Base-by-base conservation (phyloP, 805 yeast species). In the Ogataea neopini region DNA sequence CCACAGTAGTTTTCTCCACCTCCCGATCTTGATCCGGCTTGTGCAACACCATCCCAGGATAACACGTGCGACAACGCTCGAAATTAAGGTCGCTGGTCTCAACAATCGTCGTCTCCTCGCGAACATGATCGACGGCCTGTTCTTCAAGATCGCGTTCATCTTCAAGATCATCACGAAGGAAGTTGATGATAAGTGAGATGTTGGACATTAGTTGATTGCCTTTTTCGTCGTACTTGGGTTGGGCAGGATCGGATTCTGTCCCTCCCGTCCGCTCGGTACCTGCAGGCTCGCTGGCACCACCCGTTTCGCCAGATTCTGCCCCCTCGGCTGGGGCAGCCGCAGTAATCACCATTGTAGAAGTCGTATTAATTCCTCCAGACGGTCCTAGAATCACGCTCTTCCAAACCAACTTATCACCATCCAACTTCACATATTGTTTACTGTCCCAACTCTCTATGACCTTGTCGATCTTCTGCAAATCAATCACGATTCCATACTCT, bases 331-430 rank as follows among this genome's bases (percentile, higher is more conserved):
- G 3, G 15, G 34, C 34, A 30, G 34, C 34, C 34, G 34, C 45
- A 0, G 71, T 67, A 6, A 63, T 41, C 30, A 67, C 69, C 67
- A 61, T 62, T 1, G 77, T 71, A 1, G 80, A 74, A 0, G 80
- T 81, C 0, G 85, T 79, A 57, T 86, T 85, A 29, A 88, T 83
- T 11, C 96, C 96, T 18, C 94, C 89, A 0, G 91, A 84, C 0
- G 94, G 92, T 0, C 96, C 96, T 57, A 81, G 76, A n/a, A 87
- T 76, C 66, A 87, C 75, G 1, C 91, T 90, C 57, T 85, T 86
- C 96, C 96, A 89, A 11, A 88, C 52, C 11, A 89, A 68, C 35
- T 74, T 72, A 0, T 70, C 68, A 3, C 80, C 76, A 36, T 82
- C 72, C n/a, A 88, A 55, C 26, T 61, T 62, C 13, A 74, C 73